These are phyloP conservation scores for Chlamydomonas reinhardtii DNA, from an alignment of 163 green algal species.

Conservation along the genomic window DNA sequence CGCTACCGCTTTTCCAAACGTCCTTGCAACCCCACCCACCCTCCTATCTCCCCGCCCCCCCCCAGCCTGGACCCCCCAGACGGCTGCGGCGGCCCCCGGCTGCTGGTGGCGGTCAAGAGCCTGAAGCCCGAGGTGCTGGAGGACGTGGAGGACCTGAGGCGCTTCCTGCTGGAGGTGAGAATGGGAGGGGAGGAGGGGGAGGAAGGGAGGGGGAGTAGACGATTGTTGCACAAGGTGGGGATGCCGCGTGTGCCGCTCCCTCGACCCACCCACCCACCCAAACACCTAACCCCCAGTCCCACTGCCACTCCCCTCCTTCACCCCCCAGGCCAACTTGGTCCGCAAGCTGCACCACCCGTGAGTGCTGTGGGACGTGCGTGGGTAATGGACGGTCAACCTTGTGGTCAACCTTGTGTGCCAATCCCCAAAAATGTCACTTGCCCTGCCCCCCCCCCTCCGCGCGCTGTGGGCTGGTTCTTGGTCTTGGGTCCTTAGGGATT, in stretches of 20 bases:
- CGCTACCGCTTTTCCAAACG: too few relatives aligned
- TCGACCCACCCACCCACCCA: neutral
- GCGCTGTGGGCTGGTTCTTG: too few relatives aligned
- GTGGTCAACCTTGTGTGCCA: too few relatives aligned
- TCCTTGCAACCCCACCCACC: too few relatives aligned
- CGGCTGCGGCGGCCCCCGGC: neutral
- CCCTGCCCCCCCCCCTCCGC: neutral
- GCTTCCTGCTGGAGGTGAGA: constrained; percentile 75
- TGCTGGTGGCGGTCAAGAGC: constrained; percentile 69
- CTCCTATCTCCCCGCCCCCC: neutral
- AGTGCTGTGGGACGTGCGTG: too few relatives aligned
- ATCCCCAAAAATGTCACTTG: neutral
- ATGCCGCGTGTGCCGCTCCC: neutral
- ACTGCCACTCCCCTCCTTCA: neutral
- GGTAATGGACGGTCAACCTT: too few relatives aligned
- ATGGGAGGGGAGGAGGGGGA: too few relatives aligned
- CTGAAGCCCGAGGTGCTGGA: constrained; percentile 70
- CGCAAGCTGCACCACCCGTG: constrained; percentile 72
- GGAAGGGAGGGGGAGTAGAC: neutral
- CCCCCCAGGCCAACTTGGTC: constrained; percentile 66
- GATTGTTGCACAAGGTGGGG: too few relatives aligned
- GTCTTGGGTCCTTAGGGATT: too few relatives aligned
- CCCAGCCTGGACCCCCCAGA: constrained; percentile 16
- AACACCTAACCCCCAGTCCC: neutral
- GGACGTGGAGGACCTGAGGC: constrained; percentile 61